These are phyloP conservation scores for Fusarium sp. DNA, from an alignment of 2,329 filamentous ascomycete species.

Conservation along the genomic window DNA sequence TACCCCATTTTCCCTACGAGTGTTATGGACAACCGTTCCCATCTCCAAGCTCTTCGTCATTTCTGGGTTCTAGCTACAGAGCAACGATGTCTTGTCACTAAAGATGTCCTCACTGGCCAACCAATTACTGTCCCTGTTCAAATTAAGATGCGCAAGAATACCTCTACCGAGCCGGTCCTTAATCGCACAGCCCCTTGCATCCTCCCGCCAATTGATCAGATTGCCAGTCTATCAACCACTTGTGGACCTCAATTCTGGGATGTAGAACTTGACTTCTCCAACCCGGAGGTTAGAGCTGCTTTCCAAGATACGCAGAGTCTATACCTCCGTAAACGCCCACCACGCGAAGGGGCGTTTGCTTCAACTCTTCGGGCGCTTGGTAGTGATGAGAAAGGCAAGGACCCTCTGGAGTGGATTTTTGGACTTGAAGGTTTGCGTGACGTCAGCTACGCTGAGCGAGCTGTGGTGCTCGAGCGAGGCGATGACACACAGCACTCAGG, in stretches of 20 bases:
- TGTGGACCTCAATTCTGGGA: constrained; percentile 81
- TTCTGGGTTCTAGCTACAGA: constrained; percentile 97
- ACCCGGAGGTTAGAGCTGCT: constrained; percentile 70
- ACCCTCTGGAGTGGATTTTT: constrained; percentile 81
- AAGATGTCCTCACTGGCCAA: constrained; percentile 86
- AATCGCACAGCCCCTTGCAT: constrained; percentile 69
- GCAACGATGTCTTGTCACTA: constrained; percentile 86
- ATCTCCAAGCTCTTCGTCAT: constrained; percentile 95
- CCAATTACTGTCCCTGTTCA: constrained; percentile 80
- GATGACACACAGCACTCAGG: constrained; percentile 62
- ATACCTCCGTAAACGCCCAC: constrained; percentile 77
- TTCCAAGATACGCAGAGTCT: constrained; percentile 78
- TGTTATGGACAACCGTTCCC: constrained; percentile 93
- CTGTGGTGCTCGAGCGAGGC: constrained; percentile 68
- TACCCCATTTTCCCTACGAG: constrained; percentile 92
- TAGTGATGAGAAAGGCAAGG: constrained; percentile 48
- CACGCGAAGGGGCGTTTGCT: constrained; percentile 76
- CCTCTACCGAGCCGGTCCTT: constrained; percentile 54
- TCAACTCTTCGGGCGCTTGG: constrained; percentile 81
- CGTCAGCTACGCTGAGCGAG: constrained; percentile 75
- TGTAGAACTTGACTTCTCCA: constrained; percentile 79
- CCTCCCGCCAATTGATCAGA: constrained; percentile 73
- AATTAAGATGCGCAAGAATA: constrained; percentile 66
- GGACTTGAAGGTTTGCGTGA: constrained; percentile 65
- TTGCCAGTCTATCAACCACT: constrained; percentile 70